Percentiles rank a stretch among this genome's conserved stretches.
These are phyloP conservation scores for Metschnikowia peoriensis DNA, from an alignment of 805 yeast genomes.

Conservation along the genomic window DNA sequence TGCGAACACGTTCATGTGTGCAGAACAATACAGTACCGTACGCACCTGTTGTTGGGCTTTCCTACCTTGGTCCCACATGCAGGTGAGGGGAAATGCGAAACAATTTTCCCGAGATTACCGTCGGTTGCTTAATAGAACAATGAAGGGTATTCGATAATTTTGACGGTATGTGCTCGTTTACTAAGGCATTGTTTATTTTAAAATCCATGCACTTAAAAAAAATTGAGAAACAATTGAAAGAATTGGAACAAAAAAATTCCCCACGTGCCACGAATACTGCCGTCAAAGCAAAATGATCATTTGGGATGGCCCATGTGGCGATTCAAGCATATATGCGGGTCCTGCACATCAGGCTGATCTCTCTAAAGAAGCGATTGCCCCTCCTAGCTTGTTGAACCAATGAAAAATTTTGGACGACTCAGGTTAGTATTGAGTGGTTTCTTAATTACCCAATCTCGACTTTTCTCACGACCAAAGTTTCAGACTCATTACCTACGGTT, in stretches of 20 bases:
- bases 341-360: constrained; percentile 10
- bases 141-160: neutral
- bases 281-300: neutral
- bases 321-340: constrained; percentile 8
- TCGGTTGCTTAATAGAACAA: neutral
- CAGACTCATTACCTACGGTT: neutral
- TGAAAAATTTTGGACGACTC: constrained; percentile 12
- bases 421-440: constrained; percentile 2
- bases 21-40: neutral
- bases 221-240: too few species aligned
- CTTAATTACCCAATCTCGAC: constrained; percentile 2
- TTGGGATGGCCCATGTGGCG: constrained; percentile 2
- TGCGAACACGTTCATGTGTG: constrained; percentile 1
- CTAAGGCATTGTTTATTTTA: neutral
- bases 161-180: neutral
- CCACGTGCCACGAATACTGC: neutral
- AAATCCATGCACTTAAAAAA: too few species aligned
- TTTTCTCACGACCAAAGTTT: constrained; percentile 1
- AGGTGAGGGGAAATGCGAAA: constrained; percentile 8
- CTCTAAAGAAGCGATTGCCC: constrained; percentile 11
- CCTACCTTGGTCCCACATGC: constrained; percentile 1
- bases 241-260: too few species aligned
- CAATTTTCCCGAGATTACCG: neutral
- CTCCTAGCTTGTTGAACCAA: constrained; percentile 13
- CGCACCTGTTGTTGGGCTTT: constrained; percentile 10